Evolutionary conservation across 129 eudicot species (phyloP).

Genomic region (Tagetes erecta): DNA sequence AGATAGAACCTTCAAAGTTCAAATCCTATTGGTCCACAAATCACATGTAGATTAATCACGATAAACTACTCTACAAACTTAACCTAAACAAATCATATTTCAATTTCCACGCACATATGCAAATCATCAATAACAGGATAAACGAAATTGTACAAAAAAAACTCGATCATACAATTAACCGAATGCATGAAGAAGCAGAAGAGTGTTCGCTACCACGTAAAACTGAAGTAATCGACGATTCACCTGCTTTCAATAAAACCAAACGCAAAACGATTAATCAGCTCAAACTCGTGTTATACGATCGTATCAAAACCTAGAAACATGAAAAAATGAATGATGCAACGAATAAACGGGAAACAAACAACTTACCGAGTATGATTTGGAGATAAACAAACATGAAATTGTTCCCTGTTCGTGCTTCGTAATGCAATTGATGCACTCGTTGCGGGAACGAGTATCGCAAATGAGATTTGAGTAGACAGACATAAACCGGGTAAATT

Average conservation of each 20-base stretch:
- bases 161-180: not conserved
- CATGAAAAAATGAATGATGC: not conserved
- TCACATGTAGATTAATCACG: constrained; percentile 3
- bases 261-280: not conserved
- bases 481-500: not conserved
- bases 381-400: constrained; percentile 47
- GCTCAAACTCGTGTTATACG: not conserved
- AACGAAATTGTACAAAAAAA: not conserved
- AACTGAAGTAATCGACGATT: constrained; percentile 62
- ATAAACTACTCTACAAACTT: constrained; percentile 15
- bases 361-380: constrained; percentile 43
- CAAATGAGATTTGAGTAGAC: not conserved
- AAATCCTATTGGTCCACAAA: constrained; percentile 12
- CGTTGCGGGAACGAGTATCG: not conserved
- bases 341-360: not conserved
- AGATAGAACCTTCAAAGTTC: constrained; percentile 19
- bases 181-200: not conserved
- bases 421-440: no score
- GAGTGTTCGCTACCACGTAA: constrained; percentile 47
- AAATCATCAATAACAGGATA: not conserved
- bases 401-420: no score
- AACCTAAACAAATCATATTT: constrained; percentile 8
- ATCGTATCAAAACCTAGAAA: constrained; percentile 17
- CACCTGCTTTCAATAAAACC: no score
- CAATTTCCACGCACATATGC: not conserved